These are phyloP conservation scores for Phanerodontia chrysosporium DNA, from an alignment of 768 basidiomycete species.

Conservation along the genomic window DNA sequence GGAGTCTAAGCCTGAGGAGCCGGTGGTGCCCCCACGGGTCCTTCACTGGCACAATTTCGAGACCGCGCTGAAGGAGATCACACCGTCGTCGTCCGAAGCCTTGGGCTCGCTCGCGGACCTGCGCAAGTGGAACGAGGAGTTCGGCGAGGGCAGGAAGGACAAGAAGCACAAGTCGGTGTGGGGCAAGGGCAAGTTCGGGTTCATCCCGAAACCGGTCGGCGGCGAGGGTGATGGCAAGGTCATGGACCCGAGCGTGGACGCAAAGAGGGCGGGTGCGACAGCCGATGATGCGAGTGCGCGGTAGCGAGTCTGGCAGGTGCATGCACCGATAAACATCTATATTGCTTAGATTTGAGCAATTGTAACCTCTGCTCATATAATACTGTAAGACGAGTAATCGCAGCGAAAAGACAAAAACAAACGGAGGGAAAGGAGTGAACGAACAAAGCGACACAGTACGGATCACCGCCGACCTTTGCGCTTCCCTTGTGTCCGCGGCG, in stretches of 20 bases:
- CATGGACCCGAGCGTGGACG: constrained; percentile 16
- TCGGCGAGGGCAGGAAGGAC: constrained; percentile 78
- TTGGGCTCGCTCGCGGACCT: constrained; percentile 71
- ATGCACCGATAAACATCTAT: neutral
- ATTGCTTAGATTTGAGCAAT: neutral
- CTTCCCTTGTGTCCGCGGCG: constrained; percentile 15
- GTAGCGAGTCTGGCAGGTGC: neutral
- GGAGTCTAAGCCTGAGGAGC: neutral
- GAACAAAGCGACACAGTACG: neutral
- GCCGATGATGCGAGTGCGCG: neutral
- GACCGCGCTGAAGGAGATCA: constrained; percentile 85
- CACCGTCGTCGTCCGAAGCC: constrained; percentile 82
- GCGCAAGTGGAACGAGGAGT: constrained; percentile 90
- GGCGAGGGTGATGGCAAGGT: constrained; percentile 45
- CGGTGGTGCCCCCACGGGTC: constrained; percentile 25
- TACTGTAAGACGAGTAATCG: neutral
- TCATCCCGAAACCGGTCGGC: constrained; percentile 45
- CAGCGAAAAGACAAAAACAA: neutral
- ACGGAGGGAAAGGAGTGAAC: neutral
- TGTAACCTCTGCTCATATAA: neutral
- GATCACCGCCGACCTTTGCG: constrained; percentile 20
- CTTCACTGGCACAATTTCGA: constrained; percentile 65
- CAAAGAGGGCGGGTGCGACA: neutral
- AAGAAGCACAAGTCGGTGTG: constrained; percentile 64
- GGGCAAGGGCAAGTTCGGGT: constrained; percentile 88